Base-by-base conservation (phyloP, 805 yeast genomes). In the Saturnispora sanitii region DNA sequence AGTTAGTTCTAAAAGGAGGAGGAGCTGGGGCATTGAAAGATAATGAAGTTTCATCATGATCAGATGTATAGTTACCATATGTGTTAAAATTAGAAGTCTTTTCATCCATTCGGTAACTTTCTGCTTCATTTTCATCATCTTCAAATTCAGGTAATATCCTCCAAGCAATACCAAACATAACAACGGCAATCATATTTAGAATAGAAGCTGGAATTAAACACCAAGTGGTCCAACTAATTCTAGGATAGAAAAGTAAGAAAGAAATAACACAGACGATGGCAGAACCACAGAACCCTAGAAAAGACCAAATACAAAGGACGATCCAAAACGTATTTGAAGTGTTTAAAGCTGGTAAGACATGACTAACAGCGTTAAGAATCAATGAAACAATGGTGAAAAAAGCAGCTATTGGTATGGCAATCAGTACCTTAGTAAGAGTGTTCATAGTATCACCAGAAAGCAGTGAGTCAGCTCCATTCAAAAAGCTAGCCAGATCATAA, bases 221-320 rank as follows among this genome's bases (percentile, higher is more conserved):
- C 88, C 90, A 82, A 7, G 79, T 68, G n/a, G 77, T 68, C 88
- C 88, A 82, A 6, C 67, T 60, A 15, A 79, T 66, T 45, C 77
- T 64, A 7, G 92, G 92, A 49, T 66, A 71, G 55, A 79, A 82
- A 13, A 75, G 61, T 37, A 83, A 51, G 29, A 81, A 67, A 0
- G 66, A 64, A 22, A 77, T 68, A 9, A 82, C 59, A 40, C 81
- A 73, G 19, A 71, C 60, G 31, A 81, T 47, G 1, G 79, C 69
- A 8, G 84, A 61, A 9, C 71, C 65, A 13, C 76, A 45, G 54
- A 80, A 77, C 0, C 78, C 65, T 9, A 81, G 32, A 19, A 73
- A 45, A 15, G 72, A 54, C 32, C 74, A 54, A 2, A 73, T 48
- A 23, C 78, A 56, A 21, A 73, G 65, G 28, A 75, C 35, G 7